phyloP scores from a whole-genome alignment of 139 green algal species.

The Chlamydomonas schloesseri region DNA sequence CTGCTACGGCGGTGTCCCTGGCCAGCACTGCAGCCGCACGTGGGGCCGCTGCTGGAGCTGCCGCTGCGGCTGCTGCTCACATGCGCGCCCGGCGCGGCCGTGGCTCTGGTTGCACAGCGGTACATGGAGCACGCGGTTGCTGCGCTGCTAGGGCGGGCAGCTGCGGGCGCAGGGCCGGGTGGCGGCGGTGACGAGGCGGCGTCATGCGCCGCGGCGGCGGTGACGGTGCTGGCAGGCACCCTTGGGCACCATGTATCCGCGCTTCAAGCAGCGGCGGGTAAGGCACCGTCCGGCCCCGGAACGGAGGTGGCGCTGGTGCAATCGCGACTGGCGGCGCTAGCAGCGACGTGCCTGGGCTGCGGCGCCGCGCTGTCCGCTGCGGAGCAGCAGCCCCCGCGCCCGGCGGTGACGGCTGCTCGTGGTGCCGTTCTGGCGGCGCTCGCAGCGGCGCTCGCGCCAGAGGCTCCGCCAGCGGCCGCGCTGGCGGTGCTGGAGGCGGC shows the following conservation, averaged over 20 bases:
- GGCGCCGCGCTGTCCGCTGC: background rate
- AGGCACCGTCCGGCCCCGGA: no score
- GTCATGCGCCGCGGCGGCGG: background rate
- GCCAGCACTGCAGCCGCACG: background rate
- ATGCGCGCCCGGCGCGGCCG: background rate
- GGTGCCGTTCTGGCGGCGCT: background rate
- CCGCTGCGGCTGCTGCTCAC: conserved; percentile 40
- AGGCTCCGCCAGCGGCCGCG: background rate
- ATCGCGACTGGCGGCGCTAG: background rate
- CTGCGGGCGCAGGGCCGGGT: background rate
- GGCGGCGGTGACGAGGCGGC: no score
- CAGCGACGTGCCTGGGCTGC: no score
- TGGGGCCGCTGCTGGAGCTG: conserved; percentile 30
- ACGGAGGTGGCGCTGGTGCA: background rate
- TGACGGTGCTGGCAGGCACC: background rate
- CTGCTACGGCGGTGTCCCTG: conserved; percentile 13
- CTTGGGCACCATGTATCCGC: background rate
- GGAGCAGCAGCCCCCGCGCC: background rate
- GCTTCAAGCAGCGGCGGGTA: background rate
- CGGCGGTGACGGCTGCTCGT: background rate
- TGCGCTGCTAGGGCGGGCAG: background rate
- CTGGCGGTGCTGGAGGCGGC: conserved; percentile 15
- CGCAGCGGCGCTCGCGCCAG: background rate
- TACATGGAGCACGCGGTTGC: conserved; percentile 7
- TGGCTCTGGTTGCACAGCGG: conserved; percentile 23